Evolutionary conservation across 1,284 basidiomycete species (phyloP).

Genomic region (Thecaphora thlaspeos): DNA sequence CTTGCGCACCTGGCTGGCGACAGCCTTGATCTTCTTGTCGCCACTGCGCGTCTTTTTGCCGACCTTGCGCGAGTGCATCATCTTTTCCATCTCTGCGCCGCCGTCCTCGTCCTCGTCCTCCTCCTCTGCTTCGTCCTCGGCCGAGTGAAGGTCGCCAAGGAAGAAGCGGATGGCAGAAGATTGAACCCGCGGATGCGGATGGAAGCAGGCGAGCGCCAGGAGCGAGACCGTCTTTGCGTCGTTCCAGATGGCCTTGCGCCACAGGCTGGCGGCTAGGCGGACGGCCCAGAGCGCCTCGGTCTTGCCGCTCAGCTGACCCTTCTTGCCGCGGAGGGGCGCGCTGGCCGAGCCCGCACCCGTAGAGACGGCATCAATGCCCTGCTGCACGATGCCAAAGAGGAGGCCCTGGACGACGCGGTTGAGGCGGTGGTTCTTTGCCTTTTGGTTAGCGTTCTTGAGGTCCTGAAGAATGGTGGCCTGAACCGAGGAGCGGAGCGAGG

Average conservation of each 20-base stretch:
- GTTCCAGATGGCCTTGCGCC: constrained; percentile 90
- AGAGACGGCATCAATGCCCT: constrained; percentile 65
- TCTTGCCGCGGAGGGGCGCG: constrained; percentile 7
- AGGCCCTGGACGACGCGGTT: constrained; percentile 95
- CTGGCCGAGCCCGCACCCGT: constrained; percentile 8
- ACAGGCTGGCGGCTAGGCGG: constrained; percentile 87
- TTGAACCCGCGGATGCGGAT: constrained; percentile 91
- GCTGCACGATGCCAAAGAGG: constrained; percentile 92
- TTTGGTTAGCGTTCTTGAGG: constrained; percentile 84
- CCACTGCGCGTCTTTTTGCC: constrained; percentile 52
- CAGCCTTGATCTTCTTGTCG: constrained; percentile 51
- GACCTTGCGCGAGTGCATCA: constrained; percentile 54
- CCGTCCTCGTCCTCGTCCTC: constrained; percentile 29
- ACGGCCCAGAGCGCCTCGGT: constrained; percentile 95
- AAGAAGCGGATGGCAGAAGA: constrained; percentile 97
- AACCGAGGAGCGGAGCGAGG: constrained; percentile 77
- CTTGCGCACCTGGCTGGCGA: constrained; percentile 45
- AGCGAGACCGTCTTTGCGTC: constrained; percentile 94
- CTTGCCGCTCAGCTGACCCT: constrained; percentile 62
- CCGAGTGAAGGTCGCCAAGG: constrained; percentile 66
- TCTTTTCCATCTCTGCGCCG: constrained; percentile 40
- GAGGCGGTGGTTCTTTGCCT: constrained; percentile 88
- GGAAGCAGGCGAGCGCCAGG: constrained; percentile 85
- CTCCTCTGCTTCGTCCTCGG: constrained; percentile 46
- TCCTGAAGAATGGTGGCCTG: constrained; percentile 95